Evolutionary conservation across 129 eudicot species (phyloP).

Genomic region (Deinandra increscens): DNA sequence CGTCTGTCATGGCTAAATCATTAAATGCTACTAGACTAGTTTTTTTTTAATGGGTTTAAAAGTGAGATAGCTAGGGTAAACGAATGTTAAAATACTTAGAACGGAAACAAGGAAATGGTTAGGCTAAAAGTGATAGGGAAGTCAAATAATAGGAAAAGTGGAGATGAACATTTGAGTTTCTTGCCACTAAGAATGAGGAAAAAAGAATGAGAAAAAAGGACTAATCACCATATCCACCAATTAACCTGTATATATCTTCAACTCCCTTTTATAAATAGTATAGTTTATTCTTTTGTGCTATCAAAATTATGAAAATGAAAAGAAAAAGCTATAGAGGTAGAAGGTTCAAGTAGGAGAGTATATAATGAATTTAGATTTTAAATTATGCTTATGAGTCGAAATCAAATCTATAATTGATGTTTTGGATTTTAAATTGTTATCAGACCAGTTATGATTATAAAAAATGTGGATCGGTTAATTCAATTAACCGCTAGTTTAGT

Average conservation of each 20-base stretch:
- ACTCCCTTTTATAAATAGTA: not conserved
- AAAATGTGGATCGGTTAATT: no score
- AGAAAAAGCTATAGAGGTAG: not conserved
- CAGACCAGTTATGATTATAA: no score
- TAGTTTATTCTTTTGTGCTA: not conserved
- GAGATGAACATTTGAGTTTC: conserved; percentile 31
- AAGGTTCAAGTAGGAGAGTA: not conserved
- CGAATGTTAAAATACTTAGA: conserved; percentile 6
- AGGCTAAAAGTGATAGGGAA: conserved; percentile 42
- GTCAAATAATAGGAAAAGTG: conserved; percentile 34
- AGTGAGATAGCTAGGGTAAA: not conserved
- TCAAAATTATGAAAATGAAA: not conserved
- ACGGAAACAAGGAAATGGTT: conserved; percentile 27
- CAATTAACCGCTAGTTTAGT: no score
- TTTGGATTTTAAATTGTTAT: no score
- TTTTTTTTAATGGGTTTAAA: conserved; percentile 1
- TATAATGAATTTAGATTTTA: not conserved
- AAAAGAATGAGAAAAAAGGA: no score
- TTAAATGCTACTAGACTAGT: conserved; percentile 8
- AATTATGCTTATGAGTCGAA: no score
- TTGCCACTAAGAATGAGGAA: conserved; percentile 38
- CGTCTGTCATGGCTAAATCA: not conserved
- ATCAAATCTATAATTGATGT: no score
- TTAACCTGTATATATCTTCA: conserved; percentile 18
- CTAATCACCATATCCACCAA: conserved; percentile 33